These are phyloP conservation scores for Schoenoplectus triqueter DNA, from an alignment of 202 grass and related monocot genomes.

Conservation along the genomic window DNA sequence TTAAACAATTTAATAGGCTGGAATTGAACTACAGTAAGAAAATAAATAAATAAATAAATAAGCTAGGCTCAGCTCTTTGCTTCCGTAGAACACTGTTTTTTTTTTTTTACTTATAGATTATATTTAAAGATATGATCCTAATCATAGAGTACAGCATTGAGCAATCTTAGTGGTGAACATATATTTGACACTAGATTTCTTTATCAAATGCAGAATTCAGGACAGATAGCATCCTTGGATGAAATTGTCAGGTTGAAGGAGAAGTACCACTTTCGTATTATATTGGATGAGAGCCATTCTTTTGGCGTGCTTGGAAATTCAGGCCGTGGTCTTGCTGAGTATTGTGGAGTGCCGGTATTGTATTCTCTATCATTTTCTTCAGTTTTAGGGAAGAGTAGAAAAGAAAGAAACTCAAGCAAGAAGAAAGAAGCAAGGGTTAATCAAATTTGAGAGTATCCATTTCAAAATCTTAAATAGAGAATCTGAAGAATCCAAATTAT, in stretches of 20 bases:
- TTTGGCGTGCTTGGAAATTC: conserved; percentile 89
- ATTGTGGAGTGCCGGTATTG: conserved; percentile 72
- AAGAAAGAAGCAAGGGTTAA: background rate
- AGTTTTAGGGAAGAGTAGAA: background rate
- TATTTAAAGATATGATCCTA: background rate
- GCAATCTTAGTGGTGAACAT: background rate
- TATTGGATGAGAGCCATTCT: conserved; percentile 91
- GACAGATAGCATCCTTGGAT: conserved; percentile 82
- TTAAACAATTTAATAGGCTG: conserved; percentile 7
- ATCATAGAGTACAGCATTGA: background rate
- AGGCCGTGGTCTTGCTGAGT: conserved; percentile 84
- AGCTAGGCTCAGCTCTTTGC: background rate
- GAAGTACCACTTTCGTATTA: conserved; percentile 82
- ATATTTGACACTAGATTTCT: background rate
- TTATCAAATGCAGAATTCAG: conserved; percentile 75
- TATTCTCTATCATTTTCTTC: background rate
- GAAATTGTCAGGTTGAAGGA: conserved; percentile 91
- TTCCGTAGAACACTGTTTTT: background rate
- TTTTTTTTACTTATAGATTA: background rate
- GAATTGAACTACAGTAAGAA: background rate
- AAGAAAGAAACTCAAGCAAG: background rate
- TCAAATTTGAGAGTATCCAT: conserved; percentile 7
- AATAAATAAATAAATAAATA: background rate
- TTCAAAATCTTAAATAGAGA: background rate
- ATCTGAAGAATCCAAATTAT: background rate